phyloP scores from a whole-genome alignment of 2,329 filamentous ascomycete species.

The Lasiodiplodia hormozganensis region DNA sequence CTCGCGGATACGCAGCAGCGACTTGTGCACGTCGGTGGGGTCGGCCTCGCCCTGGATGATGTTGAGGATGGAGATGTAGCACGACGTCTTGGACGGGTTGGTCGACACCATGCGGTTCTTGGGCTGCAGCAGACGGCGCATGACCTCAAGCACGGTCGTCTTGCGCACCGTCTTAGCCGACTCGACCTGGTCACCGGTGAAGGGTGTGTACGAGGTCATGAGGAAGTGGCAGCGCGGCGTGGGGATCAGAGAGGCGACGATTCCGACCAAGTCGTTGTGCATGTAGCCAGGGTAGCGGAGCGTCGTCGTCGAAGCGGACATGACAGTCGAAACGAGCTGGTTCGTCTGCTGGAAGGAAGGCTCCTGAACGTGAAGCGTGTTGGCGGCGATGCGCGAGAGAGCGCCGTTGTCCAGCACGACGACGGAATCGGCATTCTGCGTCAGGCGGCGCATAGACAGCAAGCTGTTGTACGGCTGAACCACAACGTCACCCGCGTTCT shows the following conservation, averaged over 20 bases:
- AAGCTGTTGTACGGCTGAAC: constrained; percentile 99
- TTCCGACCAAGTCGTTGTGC: constrained; percentile 99
- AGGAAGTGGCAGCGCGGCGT: constrained; percentile 97
- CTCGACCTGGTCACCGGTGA: constrained; percentile 94
- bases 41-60: constrained; percentile 99
- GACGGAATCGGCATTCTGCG: constrained; percentile 96
- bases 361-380: constrained; percentile 91
- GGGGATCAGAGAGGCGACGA: constrained; percentile 92
- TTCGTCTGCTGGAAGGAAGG: constrained; percentile 98
- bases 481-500: constrained; percentile 85
- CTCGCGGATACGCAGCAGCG: constrained; percentile 92
- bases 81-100: constrained; percentile 93
- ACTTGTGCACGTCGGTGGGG: constrained; percentile 97
- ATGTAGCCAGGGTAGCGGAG: constrained; percentile 98
- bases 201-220: constrained; percentile 97
- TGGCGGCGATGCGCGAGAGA: constrained; percentile 89
- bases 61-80: constrained; percentile 98
- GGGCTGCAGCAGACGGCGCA: constrained; percentile 91
- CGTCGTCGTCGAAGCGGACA: constrained; percentile 97
- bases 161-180: constrained; percentile 98
- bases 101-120: constrained; percentile 99
- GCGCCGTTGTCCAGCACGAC: constrained; percentile 97
- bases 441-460: constrained; percentile 86
- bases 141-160: constrained; percentile 96
- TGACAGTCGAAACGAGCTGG: constrained; percentile 95